A percentile compares a stretch with the other conserved stretches of the same genome.
Conservation (phyloP, 805 yeast species). For the Alloascoidea africana region DNA sequence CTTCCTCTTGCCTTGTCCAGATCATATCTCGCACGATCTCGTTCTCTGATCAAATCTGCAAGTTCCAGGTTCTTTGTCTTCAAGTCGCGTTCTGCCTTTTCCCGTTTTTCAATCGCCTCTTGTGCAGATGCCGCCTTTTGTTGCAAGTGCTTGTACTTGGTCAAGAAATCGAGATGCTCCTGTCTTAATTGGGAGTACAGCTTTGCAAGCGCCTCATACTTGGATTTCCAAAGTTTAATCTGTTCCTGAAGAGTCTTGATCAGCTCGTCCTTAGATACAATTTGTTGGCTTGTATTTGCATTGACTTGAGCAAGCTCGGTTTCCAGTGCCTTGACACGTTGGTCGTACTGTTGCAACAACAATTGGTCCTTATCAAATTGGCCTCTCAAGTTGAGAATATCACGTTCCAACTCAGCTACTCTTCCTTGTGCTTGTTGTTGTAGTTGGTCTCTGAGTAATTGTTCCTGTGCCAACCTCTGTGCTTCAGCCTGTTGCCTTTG, state of each 20-base stretch:
- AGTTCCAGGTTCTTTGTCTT: constrained; percentile 77
- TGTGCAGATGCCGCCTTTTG: constrained; percentile 83
- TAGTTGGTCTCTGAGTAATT: constrained; percentile 46
- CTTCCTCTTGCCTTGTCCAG: constrained; percentile 54
- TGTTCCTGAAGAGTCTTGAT: constrained; percentile 58
- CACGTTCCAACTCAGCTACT: constrained; percentile 71
- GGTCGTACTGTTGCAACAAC: constrained; percentile 75
- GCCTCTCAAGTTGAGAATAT: constrained; percentile 53
- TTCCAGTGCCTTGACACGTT: constrained; percentile 70
- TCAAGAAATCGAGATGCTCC: constrained; percentile 70
- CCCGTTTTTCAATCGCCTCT: constrained; percentile 75
- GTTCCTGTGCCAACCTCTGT: constrained; percentile 60
- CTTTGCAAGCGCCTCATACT: constrained; percentile 82
- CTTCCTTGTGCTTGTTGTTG: constrained; percentile 66
- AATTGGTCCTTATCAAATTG: constrained; percentile 81
- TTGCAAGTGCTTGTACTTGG: constrained; percentile 67
- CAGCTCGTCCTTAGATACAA: constrained; percentile 65
- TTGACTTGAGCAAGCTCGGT: constrained; percentile 47
- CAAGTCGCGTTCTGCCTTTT: constrained; percentile 66
- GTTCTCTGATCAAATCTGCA: constrained; percentile 77
- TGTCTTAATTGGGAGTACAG: constrained; percentile 83
- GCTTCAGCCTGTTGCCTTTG: constrained; percentile 53
- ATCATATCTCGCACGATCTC: constrained; percentile 79
- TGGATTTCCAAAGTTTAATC: constrained; percentile 61
- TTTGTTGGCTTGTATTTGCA: constrained; percentile 53